Conservation (phyloP, 1,284 basidiomycete species). For the Microbotryomycetes sp. region DNA sequence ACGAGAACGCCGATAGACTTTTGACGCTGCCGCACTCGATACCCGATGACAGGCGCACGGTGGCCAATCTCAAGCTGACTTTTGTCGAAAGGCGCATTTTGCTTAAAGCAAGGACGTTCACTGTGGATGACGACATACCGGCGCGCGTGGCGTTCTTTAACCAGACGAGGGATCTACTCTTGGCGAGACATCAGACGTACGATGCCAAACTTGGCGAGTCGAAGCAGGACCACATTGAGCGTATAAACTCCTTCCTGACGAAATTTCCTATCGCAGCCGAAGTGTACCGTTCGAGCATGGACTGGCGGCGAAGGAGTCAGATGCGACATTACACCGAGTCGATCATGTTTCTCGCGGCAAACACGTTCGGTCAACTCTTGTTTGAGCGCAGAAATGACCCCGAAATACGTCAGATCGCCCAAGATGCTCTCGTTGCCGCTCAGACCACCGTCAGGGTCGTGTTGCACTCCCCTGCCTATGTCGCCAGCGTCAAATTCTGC, state of each 20-base stretch:
- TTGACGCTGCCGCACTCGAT: conserved; percentile 4
- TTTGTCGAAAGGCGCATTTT: conserved; percentile 10
- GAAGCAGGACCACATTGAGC: too few relatives aligned
- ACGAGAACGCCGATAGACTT: conserved; percentile 3
- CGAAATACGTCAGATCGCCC: conserved; percentile 8
- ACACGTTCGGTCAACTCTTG: conserved; percentile 1
- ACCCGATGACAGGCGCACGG: conserved; percentile 4
- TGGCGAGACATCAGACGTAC: conserved; percentile 9
- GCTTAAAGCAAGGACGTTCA: not conserved
- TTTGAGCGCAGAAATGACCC: not conserved
- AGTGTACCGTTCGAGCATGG: conserved; percentile 4
- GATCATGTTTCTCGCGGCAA: conserved; percentile 5
- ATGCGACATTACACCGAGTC: conserved; percentile 12
- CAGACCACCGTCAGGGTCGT: conserved; percentile 3
- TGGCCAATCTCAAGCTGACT: conserved; percentile 16
- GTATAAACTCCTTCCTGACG: too few relatives aligned
- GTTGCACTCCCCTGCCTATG: conserved; percentile 8
- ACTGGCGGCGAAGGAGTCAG: conserved; percentile 11
- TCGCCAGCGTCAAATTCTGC: not conserved
- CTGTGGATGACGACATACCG: not conserved
- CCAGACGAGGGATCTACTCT: conserved; percentile 2
- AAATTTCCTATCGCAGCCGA: not conserved
- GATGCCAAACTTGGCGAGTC: conserved; percentile 3
- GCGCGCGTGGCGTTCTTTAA: conserved; percentile 2
- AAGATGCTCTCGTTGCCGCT: conserved; percentile 2